Evolutionary conservation across 164 flowering plant species (phyloP).

Genomic region (Nelumbo lutea): DNA sequence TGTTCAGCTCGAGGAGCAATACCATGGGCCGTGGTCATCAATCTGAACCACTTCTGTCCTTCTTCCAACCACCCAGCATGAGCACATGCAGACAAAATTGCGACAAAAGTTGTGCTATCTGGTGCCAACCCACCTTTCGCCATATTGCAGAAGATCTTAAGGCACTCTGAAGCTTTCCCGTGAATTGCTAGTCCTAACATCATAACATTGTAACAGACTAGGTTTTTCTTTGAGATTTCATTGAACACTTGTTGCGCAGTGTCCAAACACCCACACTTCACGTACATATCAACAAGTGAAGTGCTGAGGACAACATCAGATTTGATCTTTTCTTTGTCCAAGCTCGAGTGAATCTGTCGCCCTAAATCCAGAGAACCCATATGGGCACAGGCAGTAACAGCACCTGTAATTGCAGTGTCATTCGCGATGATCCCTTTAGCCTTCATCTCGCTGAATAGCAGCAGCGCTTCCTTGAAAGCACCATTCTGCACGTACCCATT

Average conservation of each 20-base stretch:
- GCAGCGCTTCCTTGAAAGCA: slow-evolving; percentile 10
- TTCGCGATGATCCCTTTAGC: slow-evolving; percentile 7
- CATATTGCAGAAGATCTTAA: slow-evolving; percentile 15
- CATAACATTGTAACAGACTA: slow-evolving; percentile 17
- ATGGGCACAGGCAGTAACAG: slow-evolving; percentile 18
- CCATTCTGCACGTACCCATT: slow-evolving; percentile 18
- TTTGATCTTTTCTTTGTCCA: slow-evolving; percentile 5
- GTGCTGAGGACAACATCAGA: slow-evolving; percentile 17
- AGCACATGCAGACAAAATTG: slow-evolving; percentile 16
- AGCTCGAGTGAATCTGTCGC: slow-evolving; percentile 7
- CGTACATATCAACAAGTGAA: slow-evolving; percentile 21
- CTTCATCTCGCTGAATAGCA: slow-evolving; percentile 13
- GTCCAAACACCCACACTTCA: slow-evolving; percentile 18
- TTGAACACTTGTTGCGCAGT: slow-evolving; percentile 7
- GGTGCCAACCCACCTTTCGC: slow-evolving; percentile 7
- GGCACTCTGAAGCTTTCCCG: slow-evolving; percentile 12
- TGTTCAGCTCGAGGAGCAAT: slow-evolving; percentile 18
- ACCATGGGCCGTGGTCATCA: slow-evolving; percentile 14
- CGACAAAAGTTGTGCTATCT: slow-evolving; percentile 12
- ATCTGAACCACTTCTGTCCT: slow-evolving; percentile 15
- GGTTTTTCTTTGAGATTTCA: slow-evolving; percentile 9
- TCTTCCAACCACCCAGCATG: slow-evolving; percentile 18
- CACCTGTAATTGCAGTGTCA: slow-evolving; percentile 13
- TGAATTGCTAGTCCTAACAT: slow-evolving; percentile 13
- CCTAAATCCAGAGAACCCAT: slow-evolving; percentile 18